A percentile compares a stretch with the other conserved stretches of the same genome.
phyloP scores from a whole-genome alignment of 1,139 yeast species.

The Geotrichum klebahnii region DNA sequence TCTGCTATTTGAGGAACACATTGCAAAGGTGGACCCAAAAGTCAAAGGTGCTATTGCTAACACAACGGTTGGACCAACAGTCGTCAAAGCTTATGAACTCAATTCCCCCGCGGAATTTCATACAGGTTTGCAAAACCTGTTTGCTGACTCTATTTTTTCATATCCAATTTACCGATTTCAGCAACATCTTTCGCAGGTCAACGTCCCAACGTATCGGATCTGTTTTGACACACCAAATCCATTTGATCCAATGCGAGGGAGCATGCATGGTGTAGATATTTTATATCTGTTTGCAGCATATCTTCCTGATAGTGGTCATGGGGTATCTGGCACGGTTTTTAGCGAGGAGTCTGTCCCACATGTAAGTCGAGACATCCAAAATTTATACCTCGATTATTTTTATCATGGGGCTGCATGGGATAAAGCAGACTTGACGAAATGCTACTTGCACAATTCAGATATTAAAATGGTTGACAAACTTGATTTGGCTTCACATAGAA shows the following conservation, averaged over 20 bases:
- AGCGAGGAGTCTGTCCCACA: neutral
- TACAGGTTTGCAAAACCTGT: conserved; percentile 9
- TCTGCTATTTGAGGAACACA: conserved; percentile 9
- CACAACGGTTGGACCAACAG: neutral
- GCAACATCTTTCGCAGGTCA: neutral
- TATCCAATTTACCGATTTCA: conserved; percentile 15
- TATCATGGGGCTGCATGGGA: too few relatives aligned
- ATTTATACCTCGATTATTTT: too few relatives aligned
- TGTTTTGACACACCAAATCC: conserved; percentile 21
- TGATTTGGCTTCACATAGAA: too few relatives aligned
- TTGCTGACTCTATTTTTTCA: conserved; percentile 19
- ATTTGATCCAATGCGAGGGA: conserved; percentile 8
- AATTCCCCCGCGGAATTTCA: neutral
- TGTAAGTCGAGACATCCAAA: neutral
- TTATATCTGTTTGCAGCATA: conserved; percentile 19
- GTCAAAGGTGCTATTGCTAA: neutral
- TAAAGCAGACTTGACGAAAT: too few relatives aligned
- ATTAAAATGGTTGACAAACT: too few relatives aligned
- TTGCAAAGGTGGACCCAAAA: neutral
- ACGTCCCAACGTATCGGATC: conserved; percentile 2
- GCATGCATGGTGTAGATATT: conserved; percentile 22
- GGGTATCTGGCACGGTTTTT: neutral
- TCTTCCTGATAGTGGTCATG: neutral
- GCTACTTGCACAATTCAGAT: too few relatives aligned
- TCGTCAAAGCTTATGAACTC: conserved; percentile 4